A percentile compares a stretch with the other conserved stretches of the same genome.
These are phyloP conservation scores for Colletotrichum godetiae DNA, from an alignment of 2,329 filamentous ascomycete genomes.

Conservation along the genomic window DNA sequence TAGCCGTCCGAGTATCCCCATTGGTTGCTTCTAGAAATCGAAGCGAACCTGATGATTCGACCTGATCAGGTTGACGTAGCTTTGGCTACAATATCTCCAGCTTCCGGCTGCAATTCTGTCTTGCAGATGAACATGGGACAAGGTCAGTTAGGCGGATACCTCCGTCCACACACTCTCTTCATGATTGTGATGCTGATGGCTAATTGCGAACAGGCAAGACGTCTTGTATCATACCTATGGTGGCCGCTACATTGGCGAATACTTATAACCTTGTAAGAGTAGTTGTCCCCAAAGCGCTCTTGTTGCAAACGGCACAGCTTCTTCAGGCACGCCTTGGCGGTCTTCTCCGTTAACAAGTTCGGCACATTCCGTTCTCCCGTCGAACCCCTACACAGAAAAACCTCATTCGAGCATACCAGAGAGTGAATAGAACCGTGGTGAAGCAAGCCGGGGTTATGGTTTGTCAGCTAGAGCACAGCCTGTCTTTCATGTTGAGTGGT, in stretches of 20 bases:
- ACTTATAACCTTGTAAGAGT: conserved; percentile 60
- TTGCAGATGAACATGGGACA: conserved; percentile 77
- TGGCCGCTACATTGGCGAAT: conserved; percentile 57
- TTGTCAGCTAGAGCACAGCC: conserved; percentile 70
- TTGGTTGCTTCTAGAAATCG: conserved; percentile 76
- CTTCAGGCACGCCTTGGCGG: conserved; percentile 66
- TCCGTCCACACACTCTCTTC: not conserved
- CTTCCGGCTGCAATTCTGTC: conserved; percentile 65
- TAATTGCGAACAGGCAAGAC: conserved; percentile 61
- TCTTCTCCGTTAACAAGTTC: conserved; percentile 62
- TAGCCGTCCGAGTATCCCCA: conserved; percentile 63
- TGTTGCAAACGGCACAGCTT: conserved; percentile 68
- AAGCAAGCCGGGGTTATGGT: conserved; percentile 64
- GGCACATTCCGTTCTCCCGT: conserved; percentile 69
- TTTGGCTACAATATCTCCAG: conserved; percentile 66
- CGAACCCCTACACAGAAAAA: conserved; percentile 50
- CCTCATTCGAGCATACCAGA: conserved; percentile 50
- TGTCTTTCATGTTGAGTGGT: conserved; percentile 74
- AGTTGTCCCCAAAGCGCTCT: conserved; percentile 66
- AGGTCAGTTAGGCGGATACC: conserved; percentile 46
- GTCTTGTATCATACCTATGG: conserved; percentile 66
- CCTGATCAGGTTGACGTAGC: conserved; percentile 72
- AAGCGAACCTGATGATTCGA: conserved; percentile 71
- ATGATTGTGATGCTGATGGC: not conserved
- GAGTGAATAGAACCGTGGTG: conserved; percentile 52